A percentile compares a stretch with the other conserved stretches of the same genome.
These are phyloP conservation scores for Hypocrella siamensis DNA, from an alignment of 2,329 filamentous ascomycete species.

Conservation along the genomic window DNA sequence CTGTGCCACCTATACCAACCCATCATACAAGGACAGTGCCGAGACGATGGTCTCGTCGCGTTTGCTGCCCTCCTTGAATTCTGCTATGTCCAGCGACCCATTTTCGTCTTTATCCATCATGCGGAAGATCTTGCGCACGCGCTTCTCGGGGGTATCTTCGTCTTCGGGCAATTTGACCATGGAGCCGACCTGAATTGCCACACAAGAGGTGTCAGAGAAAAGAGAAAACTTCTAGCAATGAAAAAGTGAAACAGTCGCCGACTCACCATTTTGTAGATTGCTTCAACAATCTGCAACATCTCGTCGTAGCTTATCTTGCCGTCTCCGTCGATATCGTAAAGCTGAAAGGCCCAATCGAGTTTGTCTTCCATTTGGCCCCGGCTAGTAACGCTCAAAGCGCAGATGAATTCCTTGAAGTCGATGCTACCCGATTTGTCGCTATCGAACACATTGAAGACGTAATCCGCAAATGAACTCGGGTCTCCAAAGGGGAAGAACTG, in stretches of 20 bases:
- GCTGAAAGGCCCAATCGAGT: constrained; percentile 96
- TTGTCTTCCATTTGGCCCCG: constrained; percentile 99
- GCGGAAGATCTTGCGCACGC: constrained; percentile 92
- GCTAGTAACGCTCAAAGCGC: constrained; percentile 89
- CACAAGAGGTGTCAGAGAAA: too few relatives aligned
- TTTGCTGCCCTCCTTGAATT: constrained; percentile 99
- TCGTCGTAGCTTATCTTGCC: constrained; percentile 98
- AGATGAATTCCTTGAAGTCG: constrained; percentile 99
- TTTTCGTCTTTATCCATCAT: constrained; percentile 99
- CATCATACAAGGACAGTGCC: constrained; percentile 89
- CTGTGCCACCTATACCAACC: constrained; percentile 72
- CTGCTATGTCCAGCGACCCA: constrained; percentile 86
- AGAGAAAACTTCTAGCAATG: too few relatives aligned
- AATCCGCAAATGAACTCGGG: constrained; percentile 92
- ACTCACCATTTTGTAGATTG: constrained; percentile 97
- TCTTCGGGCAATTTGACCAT: constrained; percentile 99
- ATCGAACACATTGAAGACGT: constrained; percentile 98
- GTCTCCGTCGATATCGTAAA: constrained; percentile 98
- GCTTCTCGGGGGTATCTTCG: constrained; percentile 97
- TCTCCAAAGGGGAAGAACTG: constrained; percentile 99
- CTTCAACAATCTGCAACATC: constrained; percentile 97
- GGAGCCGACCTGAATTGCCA: constrained; percentile 59
- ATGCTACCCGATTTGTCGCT: constrained; percentile 94
- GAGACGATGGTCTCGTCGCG: constrained; percentile 98
- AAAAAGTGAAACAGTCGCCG: not conserved